Conservation (phyloP, 805 yeast genomes). For the Metschnikowia colocasiae region DNA sequence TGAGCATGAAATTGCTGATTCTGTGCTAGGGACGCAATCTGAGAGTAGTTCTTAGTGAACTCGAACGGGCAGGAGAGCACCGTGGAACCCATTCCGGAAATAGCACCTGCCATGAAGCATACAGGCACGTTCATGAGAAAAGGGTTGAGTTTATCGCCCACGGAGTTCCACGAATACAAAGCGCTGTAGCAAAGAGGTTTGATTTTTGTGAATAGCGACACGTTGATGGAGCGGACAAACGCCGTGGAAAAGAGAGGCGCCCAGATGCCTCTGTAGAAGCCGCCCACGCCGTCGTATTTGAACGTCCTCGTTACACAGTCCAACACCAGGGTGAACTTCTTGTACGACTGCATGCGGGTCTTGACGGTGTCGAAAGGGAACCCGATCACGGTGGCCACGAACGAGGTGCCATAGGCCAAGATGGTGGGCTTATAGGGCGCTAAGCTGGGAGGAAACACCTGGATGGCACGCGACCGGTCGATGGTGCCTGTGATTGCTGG, state of each 20-base stretch:
- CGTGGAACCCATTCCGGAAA: constrained; percentile 64
- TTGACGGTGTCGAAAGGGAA: constrained; percentile 85
- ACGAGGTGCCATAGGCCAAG: constrained; percentile 61
- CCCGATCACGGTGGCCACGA: constrained; percentile 65
- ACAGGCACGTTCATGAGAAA: constrained; percentile 39
- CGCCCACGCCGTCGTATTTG: constrained; percentile 58
- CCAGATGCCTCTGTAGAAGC: constrained; percentile 71
- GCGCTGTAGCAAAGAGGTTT: constrained; percentile 39
- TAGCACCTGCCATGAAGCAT: constrained; percentile 54
- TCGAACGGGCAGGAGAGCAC: constrained; percentile 80
- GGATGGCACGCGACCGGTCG: constrained; percentile 43
- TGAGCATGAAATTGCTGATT: constrained; percentile 5
- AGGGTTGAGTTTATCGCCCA: constrained; percentile 33
- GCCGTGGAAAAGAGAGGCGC: constrained; percentile 72
- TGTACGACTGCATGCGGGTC: constrained; percentile 80
- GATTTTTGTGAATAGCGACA: constrained; percentile 54
- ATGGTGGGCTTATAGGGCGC: constrained; percentile 55
- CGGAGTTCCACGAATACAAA: constrained; percentile 13
- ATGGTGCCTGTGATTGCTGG: constrained; percentile 62
- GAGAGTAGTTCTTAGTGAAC: constrained; percentile 76
- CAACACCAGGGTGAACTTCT: constrained; percentile 48
- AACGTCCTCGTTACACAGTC: constrained; percentile 58
- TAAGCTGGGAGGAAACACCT: constrained; percentile 45
- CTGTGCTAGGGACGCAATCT: constrained; percentile 52
- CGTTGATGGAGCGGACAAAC: constrained; percentile 60